Base-by-base conservation (phyloP, 1,139 yeast species). In the Zygoascus hellenicus region DNA sequence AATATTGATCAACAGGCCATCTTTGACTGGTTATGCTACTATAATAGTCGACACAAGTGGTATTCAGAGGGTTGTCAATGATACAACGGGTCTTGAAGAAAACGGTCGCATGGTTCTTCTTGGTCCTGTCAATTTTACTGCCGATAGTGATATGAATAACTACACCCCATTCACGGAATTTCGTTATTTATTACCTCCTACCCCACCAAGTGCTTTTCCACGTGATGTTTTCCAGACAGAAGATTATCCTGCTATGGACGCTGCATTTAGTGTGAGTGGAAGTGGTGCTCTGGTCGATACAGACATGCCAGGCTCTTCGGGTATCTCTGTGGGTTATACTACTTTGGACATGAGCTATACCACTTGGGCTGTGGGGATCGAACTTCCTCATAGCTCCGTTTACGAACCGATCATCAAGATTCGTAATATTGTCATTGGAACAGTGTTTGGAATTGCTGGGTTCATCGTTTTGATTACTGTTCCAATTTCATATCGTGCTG, bases 401-500 rank as follows among this genome's bases (percentile, higher is more conserved):
- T 71, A 80, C 60, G 76, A 72, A 1, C 94, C 96, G 0, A 76
- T 84, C 3, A 65, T 72, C 26, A 75, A 73, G 51, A 67, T 89
- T 42, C 74, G 83, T 3, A 78, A 78, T 53, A 83, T 87, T 46
- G 81, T 87, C 49, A 76, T 83, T 43, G 95, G 94, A 2, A 81
- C 86, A 1, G 88, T 86, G 17, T 69, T 87, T 37, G 96, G 89
- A 1, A 79, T 87, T 30, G 90, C 95, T 2, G 87, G 72, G 0
- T 77, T 85, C 52, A 80, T 89, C 70, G 76, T 87, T 54, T 54
- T 87, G 1, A 64, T 85, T 14, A 86, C 96, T 0, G 77, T 89
- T 62, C 89, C 95, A 1, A 66, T 88, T 49, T 90, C 96, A 0
- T 87, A 88, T 48, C 81, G 81, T 72, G 90, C 92, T 36, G 92